Evolutionary conservation across 768 basidiomycete genomes (phyloP).

Genomic region (Strobilomyces echinocephalus): DNA sequence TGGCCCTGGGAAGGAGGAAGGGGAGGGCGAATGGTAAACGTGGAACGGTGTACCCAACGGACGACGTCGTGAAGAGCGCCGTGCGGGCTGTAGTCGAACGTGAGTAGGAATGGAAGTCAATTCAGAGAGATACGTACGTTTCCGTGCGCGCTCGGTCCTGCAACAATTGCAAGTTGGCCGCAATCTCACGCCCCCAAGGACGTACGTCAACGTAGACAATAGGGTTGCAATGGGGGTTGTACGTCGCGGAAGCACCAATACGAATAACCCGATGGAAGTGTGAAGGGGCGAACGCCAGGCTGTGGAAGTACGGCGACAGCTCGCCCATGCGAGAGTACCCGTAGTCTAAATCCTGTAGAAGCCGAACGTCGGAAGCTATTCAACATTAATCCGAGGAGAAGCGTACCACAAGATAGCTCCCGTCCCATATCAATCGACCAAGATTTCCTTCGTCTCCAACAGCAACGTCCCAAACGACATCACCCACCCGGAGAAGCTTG

Average conservation of each 20-base stretch:
- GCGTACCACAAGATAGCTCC: slow-evolving; percentile 80
- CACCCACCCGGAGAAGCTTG: slow-evolving; percentile 63
- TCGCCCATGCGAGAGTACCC: slow-evolving; percentile 73
- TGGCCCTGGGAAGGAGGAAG: slow-evolving; percentile 30
- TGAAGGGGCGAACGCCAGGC: slow-evolving; percentile 78
- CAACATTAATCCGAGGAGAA: slow-evolving; percentile 5
- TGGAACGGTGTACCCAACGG: slow-evolving; percentile 79
- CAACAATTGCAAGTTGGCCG: slow-evolving; percentile 64
- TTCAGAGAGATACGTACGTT: slow-evolving; percentile 52
- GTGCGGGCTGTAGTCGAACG: slow-evolving; percentile 52
- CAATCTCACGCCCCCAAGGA: slow-evolving; percentile 78
- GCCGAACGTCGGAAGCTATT: neutral
- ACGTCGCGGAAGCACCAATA: slow-evolving; percentile 32
- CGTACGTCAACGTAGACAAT: slow-evolving; percentile 69
- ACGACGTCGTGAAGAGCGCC: slow-evolving; percentile 76
- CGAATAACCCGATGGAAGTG: slow-evolving; percentile 86
- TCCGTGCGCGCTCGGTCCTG: slow-evolving; percentile 76
- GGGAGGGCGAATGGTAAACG: slow-evolving; percentile 61
- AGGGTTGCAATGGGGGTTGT: slow-evolving; percentile 50
- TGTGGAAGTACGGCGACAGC: slow-evolving; percentile 74
- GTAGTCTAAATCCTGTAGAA: slow-evolving; percentile 74
- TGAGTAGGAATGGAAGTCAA: slow-evolving; percentile 1
- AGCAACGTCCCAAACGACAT: slow-evolving; percentile 84
- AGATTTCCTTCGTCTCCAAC: slow-evolving; percentile 83
- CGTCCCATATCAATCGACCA: slow-evolving; percentile 84